Conservation (phyloP, 2,329 filamentous ascomycete species). For the Penicillium sp. region DNA sequence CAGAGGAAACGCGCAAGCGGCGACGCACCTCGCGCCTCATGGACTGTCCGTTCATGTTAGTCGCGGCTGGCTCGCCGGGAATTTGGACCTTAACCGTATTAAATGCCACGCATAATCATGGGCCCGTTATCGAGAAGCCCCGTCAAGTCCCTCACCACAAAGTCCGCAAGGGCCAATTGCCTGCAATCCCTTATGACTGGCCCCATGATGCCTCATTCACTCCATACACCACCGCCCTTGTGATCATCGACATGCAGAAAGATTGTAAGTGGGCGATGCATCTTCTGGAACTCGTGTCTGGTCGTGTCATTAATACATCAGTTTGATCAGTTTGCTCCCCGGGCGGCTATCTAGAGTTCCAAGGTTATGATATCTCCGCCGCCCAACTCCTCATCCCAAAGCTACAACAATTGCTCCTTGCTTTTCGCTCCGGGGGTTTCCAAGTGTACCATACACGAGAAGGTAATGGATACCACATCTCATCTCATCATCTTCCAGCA, state of each 20-base stretch:
- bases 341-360: conserved; percentile 51
- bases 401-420: conserved; percentile 43
- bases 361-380: conserved; percentile 49
- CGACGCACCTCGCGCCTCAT: conserved; percentile 49
- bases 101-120: conserved; percentile 49
- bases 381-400: conserved; percentile 46
- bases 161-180: conserved; percentile 49
- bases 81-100: conserved; percentile 50
- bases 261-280: conserved; percentile 43
- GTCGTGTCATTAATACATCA: not conserved
- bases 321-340: conserved; percentile 43
- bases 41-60: conserved; percentile 51
- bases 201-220: conserved; percentile 51
- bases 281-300: not conserved
- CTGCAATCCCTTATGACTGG: conserved; percentile 50
- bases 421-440: conserved; percentile 46
- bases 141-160: conserved; percentile 47
- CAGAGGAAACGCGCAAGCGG: conserved; percentile 50
- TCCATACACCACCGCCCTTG: conserved; percentile 50
- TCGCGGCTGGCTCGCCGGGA: conserved; percentile 48
- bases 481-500: not conserved
- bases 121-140: conserved; percentile 46
- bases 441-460: conserved; percentile 52
- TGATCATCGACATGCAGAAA: conserved; percentile 55
- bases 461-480: conserved; percentile 37